A percentile compares a stretch with the other conserved stretches of the same genome.
phyloP scores from a whole-genome alignment of 225 moss, liverwort and hornwort species.

The Pseudoscleropodium purum region DNA sequence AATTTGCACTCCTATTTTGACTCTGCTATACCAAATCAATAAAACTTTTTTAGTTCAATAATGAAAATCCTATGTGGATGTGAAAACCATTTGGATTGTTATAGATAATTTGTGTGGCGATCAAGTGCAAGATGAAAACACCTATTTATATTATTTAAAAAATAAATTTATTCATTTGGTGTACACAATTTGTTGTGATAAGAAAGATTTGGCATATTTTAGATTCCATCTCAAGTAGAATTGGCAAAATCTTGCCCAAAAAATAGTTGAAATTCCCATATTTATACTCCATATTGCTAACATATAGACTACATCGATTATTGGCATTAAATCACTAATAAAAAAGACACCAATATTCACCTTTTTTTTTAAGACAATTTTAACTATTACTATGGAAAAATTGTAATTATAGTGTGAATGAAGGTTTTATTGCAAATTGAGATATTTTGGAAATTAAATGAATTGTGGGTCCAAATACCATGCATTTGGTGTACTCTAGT shows the following conservation, averaged over 20 bases:
- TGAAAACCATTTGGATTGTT: background rate
- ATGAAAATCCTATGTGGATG: background rate
- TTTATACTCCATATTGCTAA: rapidly evolving
- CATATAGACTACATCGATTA: background rate
- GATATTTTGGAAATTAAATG: background rate
- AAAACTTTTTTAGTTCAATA: background rate
- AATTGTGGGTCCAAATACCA: background rate
- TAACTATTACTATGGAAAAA: background rate
- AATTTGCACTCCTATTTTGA: rapidly evolving
- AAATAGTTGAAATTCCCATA: background rate
- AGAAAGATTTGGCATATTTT: background rate
- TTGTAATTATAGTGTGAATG: background rate
- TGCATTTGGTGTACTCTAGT: too few relatives aligned
- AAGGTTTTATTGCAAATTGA: background rate
- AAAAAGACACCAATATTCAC: background rate
- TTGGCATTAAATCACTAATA: background rate
- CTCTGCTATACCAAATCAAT: background rate
- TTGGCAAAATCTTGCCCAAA: rapidly evolving
- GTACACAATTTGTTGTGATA: background rate
- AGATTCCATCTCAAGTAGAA: rapidly evolving
- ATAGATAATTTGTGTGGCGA: background rate
- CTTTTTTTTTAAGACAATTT: rapidly evolving
- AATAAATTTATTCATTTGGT: too few relatives aligned
- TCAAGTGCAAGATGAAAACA: background rate
- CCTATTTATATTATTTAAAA: background rate